Base-by-base conservation (phyloP, 176 grass and related monocot species). In the Puya raimondii region DNA sequence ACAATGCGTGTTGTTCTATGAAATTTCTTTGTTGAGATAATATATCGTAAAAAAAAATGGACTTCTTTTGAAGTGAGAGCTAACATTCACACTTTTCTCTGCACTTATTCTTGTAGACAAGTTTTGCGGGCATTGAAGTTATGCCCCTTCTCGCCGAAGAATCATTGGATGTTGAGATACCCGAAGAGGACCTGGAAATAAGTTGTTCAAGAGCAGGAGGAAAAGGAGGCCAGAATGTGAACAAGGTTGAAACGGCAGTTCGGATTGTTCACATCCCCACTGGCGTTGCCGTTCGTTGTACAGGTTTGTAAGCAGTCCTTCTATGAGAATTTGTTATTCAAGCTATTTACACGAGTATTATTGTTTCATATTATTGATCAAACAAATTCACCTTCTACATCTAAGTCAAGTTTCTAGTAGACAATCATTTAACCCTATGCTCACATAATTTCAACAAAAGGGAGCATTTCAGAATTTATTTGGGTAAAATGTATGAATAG, bases 141-240 rank as follows among this genome's bases (percentile, higher is more conserved):
- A 97, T 97, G 93, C 93, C 93, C 71, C 86, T 97, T 72, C 70
- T 97, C 53, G 84, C 82, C 5, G 93, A 96, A 72, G 87, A 97
- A 54, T 96, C 89, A 23, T 48, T 87, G 74, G 70, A 87, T 83
- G 71, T 92, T 47, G 93, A 92, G 54, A 97, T 97, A 77, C 93
- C 93, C 56, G 93, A 97, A 82, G 86, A 97, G 74, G 93, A 97
- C 70, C 68, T 97, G 64, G 93, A 97, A 56, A 92, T 97, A 80
- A 90, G 86, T 72, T 92, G 80, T 51, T 83, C 86, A 47, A 91
- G 93, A 83, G 93, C 82, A 65, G 93, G 93, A 22, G 93, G 93
- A n/a, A 97, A 89, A 71, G 93, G 93, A 47, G 93, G 93, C 14
- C 93, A 97, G 74, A 97, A 97, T 66, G 93, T 97, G 11, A 97